Evolutionary conservation across 306 rosid genomes (phyloP).

Genomic region (Herpetospermum pedunculosum): DNA sequence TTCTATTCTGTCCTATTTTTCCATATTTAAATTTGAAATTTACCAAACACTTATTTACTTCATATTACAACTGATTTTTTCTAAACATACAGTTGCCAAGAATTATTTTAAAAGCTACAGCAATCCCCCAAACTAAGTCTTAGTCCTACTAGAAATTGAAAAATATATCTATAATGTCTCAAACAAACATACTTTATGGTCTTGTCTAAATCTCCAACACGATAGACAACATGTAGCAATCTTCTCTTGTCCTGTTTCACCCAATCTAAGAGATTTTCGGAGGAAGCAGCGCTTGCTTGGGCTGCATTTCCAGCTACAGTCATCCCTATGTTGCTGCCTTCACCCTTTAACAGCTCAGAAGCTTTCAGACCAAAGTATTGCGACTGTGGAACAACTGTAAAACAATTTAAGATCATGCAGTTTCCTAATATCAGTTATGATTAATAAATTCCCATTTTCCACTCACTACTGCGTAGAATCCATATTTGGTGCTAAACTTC

Average conservation of each 20-base stretch:
- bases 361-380: constrained; percentile 41
- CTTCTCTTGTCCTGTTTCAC: constrained; percentile 63
- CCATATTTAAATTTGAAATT: too few species aligned
- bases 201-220: constrained; percentile 75
- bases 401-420: constrained; percentile 15
- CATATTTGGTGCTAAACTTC: background rate
- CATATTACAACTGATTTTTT: too few species aligned
- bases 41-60: too few species aligned
- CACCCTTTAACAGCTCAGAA: constrained; percentile 38
- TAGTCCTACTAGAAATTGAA: background rate
- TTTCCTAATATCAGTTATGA: background rate
- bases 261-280: constrained; percentile 70
- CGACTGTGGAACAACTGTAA: constrained; percentile 37
- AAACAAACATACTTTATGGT: constrained; percentile 62
- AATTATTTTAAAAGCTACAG: too few species aligned
- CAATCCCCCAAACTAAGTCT: too few species aligned
- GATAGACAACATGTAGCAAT: constrained; percentile 81
- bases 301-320: constrained; percentile 37
- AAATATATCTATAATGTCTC: background rate
- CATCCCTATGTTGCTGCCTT: constrained; percentile 25
- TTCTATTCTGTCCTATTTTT: too few species aligned
- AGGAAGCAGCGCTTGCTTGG: constrained; percentile 43
- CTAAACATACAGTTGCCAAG: too few species aligned
- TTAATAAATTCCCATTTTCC: background rate
- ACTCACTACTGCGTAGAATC: background rate